These are phyloP conservation scores for Gossypioides kirkii DNA, from an alignment of 345 rosid genomes.

Conservation along the genomic window DNA sequence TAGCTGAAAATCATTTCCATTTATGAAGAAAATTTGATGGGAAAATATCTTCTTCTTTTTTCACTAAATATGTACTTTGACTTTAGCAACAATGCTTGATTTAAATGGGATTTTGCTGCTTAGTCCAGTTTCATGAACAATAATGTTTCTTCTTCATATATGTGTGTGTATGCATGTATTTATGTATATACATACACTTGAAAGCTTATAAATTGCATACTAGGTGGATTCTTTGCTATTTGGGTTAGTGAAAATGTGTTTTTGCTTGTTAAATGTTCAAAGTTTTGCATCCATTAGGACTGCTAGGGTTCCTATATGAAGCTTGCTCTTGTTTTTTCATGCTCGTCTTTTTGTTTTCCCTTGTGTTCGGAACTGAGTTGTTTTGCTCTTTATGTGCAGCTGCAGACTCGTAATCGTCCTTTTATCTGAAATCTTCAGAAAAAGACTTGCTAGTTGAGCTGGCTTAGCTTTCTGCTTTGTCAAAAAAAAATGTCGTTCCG, in stretches of 20 bases:
- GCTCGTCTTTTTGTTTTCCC: neutral
- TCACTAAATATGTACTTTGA: neutral
- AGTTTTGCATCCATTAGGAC: neutral
- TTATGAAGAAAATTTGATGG: neutral
- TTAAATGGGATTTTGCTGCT: constrained; percentile 1
- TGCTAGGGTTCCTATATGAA: neutral
- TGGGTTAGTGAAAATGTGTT: neutral
- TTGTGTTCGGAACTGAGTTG: constrained; percentile 21
- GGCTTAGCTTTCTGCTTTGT: neutral
- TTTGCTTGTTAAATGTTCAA: neutral
- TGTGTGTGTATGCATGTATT: too few relatives aligned
- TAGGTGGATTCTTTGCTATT: neutral
- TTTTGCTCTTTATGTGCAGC: constrained; percentile 27
- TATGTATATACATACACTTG: too few relatives aligned
- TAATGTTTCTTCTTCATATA: neutral
- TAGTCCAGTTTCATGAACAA: neutral
- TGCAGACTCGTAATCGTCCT: neutral
- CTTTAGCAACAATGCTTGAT: neutral
- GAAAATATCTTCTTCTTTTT: neutral
- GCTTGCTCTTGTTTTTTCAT: neutral
- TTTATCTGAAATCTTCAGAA: neutral
- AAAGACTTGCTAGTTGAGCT: neutral
- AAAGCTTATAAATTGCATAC: neutral
- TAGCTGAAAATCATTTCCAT: neutral
- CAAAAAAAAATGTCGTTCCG: constrained; percentile 48